These are phyloP conservation scores for Beauveria pseudobassiana DNA, from an alignment of 2,329 filamentous ascomycete species.

Conservation along the genomic window DNA sequence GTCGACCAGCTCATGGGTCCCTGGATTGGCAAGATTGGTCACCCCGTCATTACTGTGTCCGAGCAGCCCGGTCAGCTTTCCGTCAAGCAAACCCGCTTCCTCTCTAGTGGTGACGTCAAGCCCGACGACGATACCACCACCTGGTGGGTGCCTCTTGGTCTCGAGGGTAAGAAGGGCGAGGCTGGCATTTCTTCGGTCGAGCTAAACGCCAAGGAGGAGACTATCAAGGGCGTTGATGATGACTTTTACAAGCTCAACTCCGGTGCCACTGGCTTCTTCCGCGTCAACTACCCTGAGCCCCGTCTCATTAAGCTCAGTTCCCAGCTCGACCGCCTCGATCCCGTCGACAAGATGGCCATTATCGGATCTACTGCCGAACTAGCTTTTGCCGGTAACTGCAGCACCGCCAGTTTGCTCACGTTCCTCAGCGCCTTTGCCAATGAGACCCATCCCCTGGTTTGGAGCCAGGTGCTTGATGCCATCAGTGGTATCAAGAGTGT, in stretches of 20 bases:
- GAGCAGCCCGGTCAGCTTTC: conserved; percentile 78
- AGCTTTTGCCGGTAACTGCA: conserved; percentile 78
- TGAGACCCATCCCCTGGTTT: conserved; percentile 82
- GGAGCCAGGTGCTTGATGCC: conserved; percentile 75
- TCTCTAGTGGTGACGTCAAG: conserved; percentile 85
- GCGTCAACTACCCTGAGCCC: conserved; percentile 85
- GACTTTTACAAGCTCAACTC: conserved; percentile 93
- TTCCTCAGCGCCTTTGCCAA: conserved; percentile 77
- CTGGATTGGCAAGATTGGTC: conserved; percentile 94
- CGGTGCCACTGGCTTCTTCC: conserved; percentile 80
- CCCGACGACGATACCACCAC: conserved; percentile 83
- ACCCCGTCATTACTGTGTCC: conserved; percentile 78
- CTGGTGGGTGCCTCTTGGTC: conserved; percentile 91
- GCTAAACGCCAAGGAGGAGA: conserved; percentile 69
- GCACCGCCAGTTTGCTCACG: conserved; percentile 71
- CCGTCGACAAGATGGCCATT: conserved; percentile 87
- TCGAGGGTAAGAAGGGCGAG: conserved; percentile 66
- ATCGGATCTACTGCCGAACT: conserved; percentile 85
- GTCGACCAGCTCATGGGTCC: conserved; percentile 82
- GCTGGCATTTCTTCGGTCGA: conserved; percentile 57
- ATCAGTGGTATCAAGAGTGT: conserved; percentile 73
- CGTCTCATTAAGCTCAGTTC: conserved; percentile 74
- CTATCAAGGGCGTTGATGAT: conserved; percentile 64
- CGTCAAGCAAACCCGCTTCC: conserved; percentile 79
- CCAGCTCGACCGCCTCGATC: conserved; percentile 66